phyloP scores from a whole-genome alignment of 2,329 filamentous ascomycete genomes.

The Penicillium sp. region DNA sequence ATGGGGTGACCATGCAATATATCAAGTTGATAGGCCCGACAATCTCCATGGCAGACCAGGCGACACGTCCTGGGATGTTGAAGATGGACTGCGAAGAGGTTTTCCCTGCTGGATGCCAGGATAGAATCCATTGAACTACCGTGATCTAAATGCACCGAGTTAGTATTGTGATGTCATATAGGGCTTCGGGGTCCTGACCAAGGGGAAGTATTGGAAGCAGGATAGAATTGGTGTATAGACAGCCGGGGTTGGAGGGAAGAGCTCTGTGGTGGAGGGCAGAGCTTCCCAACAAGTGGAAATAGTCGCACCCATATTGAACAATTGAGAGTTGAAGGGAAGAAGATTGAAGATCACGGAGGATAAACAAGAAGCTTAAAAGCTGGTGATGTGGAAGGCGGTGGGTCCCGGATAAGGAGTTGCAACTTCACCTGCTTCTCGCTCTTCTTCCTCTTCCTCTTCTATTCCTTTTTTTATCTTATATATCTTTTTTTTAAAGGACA shows the following conservation, averaged over 20 bases:
- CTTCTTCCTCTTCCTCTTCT: background rate
- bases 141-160: constrained; percentile 58
- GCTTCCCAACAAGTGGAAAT: constrained; percentile 24
- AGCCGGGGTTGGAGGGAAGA: constrained; percentile 42
- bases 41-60: constrained; percentile 86
- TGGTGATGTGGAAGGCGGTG: constrained; percentile 13
- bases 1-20: constrained; percentile 68
- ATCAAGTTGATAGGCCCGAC: constrained; percentile 74
- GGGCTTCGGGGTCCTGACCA: constrained; percentile 33
- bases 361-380: constrained; percentile 3
- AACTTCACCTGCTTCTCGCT: background rate
- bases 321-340: background rate
- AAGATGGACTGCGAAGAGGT: constrained; percentile 70
- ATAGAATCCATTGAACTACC: constrained; percentile 70
- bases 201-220: constrained; percentile 46
- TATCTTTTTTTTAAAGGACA: background rate
- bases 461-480: background rate
- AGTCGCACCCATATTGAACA: constrained; percentile 23
- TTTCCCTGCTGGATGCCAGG: constrained; percentile 90
- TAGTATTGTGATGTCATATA: constrained; percentile 7
- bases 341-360: background rate
- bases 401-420: background rate
- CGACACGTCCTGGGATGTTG: constrained; percentile 86
- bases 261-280: constrained; percentile 31
- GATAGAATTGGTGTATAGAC: constrained; percentile 38